Conservation (phyloP, 2,329 filamentous ascomycete species). For the Diaporthe citri region DNA sequence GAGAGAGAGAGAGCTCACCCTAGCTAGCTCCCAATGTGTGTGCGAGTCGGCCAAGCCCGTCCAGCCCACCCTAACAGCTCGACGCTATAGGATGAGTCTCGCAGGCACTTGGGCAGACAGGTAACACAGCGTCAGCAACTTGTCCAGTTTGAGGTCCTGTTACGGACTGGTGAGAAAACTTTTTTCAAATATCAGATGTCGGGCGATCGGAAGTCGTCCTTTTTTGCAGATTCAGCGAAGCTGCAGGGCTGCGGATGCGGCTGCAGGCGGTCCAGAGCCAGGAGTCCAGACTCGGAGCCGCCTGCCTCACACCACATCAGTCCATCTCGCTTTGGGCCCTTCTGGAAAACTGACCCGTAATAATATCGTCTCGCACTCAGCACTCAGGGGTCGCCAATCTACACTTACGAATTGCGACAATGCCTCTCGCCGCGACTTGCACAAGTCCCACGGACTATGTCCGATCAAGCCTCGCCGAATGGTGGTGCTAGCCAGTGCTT, state of each 20-base stretch:
- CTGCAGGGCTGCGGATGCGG: conserved; percentile 8
- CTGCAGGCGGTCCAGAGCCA: not conserved
- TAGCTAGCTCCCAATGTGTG: not conserved
- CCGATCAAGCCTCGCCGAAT: not conserved
- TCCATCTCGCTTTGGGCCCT: conserved; percentile 25
- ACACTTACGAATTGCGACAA: not conserved
- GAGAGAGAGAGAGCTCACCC: conserved; percentile 6
- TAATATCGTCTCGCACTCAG: conserved; percentile 16
- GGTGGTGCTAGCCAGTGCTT: conserved; percentile 8
- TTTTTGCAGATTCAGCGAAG: not conserved
- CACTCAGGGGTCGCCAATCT: conserved; percentile 36
- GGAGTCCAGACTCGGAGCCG: not conserved
- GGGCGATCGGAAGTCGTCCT: conserved; percentile 15
- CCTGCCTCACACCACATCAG: conserved; percentile 35
- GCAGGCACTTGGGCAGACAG: not conserved
- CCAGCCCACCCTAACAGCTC: not conserved
- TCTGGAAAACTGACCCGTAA: conserved; percentile 30
- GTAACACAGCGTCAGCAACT: not conserved
- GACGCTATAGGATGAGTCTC: not conserved
- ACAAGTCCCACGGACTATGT: conserved; percentile 21
- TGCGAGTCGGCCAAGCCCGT: conserved; percentile 7
- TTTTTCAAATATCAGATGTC: conserved; percentile 15
- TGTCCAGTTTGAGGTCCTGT: not conserved
- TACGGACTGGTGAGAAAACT: not conserved
- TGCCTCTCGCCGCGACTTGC: not conserved